Evolutionary conservation across 73 alveolate genomes (phyloP), one percentile per base, ranked within the genome.

Genomic region (Blepharisma stoltei): DNA sequence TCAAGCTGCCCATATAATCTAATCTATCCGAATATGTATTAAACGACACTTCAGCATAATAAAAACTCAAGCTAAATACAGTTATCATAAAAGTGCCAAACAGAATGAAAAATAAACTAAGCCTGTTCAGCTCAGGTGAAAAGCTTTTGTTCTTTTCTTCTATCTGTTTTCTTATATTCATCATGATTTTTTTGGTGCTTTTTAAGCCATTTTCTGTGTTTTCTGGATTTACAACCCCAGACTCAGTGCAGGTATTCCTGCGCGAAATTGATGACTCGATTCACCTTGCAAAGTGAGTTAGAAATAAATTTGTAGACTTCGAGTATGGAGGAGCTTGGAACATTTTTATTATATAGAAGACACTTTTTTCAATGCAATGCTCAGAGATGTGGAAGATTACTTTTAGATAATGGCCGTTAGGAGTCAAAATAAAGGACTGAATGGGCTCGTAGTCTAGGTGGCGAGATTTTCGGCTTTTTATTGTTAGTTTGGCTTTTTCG

Each of bases 21-120:
- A 60, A 14, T 60, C 23, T n/a, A 9, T n/a, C 38, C 5, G 23
- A 8, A 60, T 60, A 60, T 14, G 14, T 60, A 20, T 60, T 25
- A 60, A 60, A 60, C 38, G 73, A 60, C 11, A 60, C 18, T 8
- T 14, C 73, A 18, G 73, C 14, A 20, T 14, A n/a, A 8, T n/a
- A n/a, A 60, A 14, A 60, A 60, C 73, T 60, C 45, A n/a, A 1
- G 11, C 73, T 38, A 60, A 60, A 60, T 25, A 38, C 73, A 14
- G 48, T 38, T 38, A 60, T 60, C 73, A 60, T 60, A 2, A 60
- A 25, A 60, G 5, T 8, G 47, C 14, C 23, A 60, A 60, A 60
- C 11, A 60, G 0, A n/a, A n/a, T 0, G 46, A 60, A 14, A 14
- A 60, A 25, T 9, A 0, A 14, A 60, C 47, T 60, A 14, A 60